Base-by-base conservation (phyloP, 306 rosid genomes). In the Cucumis cinereus region DNA sequence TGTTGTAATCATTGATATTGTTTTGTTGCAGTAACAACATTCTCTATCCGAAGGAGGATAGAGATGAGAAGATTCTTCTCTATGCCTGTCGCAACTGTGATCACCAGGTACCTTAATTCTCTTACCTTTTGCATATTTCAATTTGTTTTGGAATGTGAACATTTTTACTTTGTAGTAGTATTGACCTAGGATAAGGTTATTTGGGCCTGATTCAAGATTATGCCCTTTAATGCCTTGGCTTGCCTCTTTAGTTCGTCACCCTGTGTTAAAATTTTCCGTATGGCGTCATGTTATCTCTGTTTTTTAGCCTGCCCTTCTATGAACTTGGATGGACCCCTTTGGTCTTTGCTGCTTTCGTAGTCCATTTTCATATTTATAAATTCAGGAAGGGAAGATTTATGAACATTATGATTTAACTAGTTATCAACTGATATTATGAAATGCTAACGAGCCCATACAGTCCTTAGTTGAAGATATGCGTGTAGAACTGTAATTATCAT, bases 31-130 rank as follows among this genome's bases (percentile, higher is more conserved):
- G 99, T 83, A 92, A 95, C 87, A 90, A 95, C 85, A 95, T 95
- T 83, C 87, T 95, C 30, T 95, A 95, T 77, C 99, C 99, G 15
- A 92, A 95, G 66, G 99, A 92, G 80, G 97, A 92, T 67, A 90
- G 83, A 81, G 99, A 92, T 0, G 78, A 82, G 62, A 95, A 89
- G 84, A 79, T 80, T 64, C 99, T 94, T 14, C 96, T 92, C 82
- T 92, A 86, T 53, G 99, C 98, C 22, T 95, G 99, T 83, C 96
- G 98, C 69, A 95, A 95, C 82, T 95, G 99, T 55, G 96, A 95
- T 81, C 98, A 94, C 73, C 93, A 90, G 96, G 99, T 92, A 77
- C 71, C 20, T 16, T 41, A 0, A 30, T 52, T 77, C 14, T 36
- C 55, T 41, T 36, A n/a, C 10, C 54, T 50, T 45, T 49, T 15